Conservation (phyloP, 2,329 filamentous ascomycete genomes). For the Botrytis elliptica region DNA sequence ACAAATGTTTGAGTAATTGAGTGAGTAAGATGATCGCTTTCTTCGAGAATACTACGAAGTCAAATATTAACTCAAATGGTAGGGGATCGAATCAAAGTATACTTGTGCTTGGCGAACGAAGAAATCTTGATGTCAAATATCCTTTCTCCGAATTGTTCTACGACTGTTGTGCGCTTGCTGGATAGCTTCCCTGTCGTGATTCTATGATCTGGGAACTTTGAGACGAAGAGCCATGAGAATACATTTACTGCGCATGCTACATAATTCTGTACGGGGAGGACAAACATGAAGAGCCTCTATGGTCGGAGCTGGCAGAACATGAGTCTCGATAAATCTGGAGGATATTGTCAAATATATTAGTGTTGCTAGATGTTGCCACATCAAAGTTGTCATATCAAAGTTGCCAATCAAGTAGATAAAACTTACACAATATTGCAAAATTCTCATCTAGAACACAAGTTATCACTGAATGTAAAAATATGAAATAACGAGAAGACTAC, state of each 20-base stretch:
- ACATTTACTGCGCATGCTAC: not conserved
- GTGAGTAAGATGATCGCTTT: not conserved
- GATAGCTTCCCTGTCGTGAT: not conserved
- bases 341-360: not conserved
- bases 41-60: fast-evolving
- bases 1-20: not conserved
- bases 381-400: not conserved
- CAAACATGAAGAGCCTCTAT: not conserved
- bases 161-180: not conserved
- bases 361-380: not conserved
- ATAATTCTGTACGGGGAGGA: not conserved
- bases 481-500: not conserved
- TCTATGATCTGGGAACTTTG: not conserved
- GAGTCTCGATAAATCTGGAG: not conserved
- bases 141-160: not conserved
- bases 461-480: not conserved
- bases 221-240: not conserved
- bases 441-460: not conserved
- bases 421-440: not conserved
- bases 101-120: no score
- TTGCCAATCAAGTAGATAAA: not conserved
- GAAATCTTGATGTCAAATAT: not conserved
- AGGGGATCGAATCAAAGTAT: not conserved
- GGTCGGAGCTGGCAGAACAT: not conserved
- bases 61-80: not conserved